Conservation (phyloP, 2,329 filamentous ascomycete genomes). For the Xylariaceae sp. region DNA sequence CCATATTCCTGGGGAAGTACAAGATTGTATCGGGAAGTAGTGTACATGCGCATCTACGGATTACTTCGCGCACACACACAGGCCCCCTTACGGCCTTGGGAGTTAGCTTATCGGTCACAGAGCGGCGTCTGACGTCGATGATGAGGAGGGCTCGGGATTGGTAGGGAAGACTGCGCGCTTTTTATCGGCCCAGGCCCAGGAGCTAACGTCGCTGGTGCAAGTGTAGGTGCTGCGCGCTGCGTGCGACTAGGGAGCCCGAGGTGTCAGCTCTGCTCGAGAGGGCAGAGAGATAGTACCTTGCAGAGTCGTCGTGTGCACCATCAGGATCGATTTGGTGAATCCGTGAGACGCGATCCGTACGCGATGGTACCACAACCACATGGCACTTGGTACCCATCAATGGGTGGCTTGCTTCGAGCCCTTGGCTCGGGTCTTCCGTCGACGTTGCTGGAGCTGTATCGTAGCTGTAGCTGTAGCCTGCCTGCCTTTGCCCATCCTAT, state of each 20-base stretch:
- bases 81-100: no score
- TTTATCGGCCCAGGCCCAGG: conserved; percentile 9
- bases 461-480: no score
- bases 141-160: conserved; percentile 3
- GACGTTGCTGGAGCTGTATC: not conserved
- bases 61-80: not conserved
- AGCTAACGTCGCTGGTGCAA: not conserved
- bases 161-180: conserved; percentile 4
- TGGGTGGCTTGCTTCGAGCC: conserved; percentile 18
- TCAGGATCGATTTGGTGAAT: conserved; percentile 8
- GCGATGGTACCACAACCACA: conserved; percentile 20
- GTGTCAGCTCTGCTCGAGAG: conserved; percentile 1
- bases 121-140: conserved; percentile 8
- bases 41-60: not conserved
- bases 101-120: not conserved
- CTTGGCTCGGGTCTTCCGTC: conserved; percentile 13
- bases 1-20: conserved; percentile 11
- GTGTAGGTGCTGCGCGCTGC: not conserved
- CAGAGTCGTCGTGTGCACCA: conserved; percentile 7
- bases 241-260: not conserved
- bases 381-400: conserved; percentile 15
- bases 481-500: not conserved
- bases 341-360: conserved; percentile 9
- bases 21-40: conserved; percentile 4
- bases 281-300: conserved; percentile 14